Base-by-base conservation (phyloP, 1,284 basidiomycete genomes). In the Cystobasidium slooffiae region DNA sequence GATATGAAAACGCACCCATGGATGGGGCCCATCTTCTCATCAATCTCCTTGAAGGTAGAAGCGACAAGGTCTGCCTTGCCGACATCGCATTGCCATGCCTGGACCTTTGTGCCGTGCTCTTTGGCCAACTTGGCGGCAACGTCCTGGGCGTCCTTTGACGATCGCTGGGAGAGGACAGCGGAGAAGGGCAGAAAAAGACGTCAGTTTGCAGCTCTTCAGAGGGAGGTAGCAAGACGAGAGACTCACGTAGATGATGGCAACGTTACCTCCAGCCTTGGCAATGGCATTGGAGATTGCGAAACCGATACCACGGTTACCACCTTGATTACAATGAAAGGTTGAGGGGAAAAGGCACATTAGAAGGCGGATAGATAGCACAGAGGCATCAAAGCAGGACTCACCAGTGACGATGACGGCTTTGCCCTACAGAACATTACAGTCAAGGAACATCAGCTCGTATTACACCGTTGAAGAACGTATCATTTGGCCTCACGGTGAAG, bases 281-380 rank as follows among this genome's bases (percentile, higher is more conserved):
- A 85, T 82, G 3, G 85, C 84, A 55, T 80, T 80, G 70, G 84
- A 83, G 75, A 84, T 84, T 9, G 83, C 86, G n/a, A 77, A 79
- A 3, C 87, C 87, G 64, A 87, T 86, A 52, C 86, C 86, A 24
- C 81, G 78, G 80, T 82, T 82, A 2, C 86, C 86, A 6, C 84
- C 85, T 0, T 31, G 31, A 84, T 85, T 31, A 31, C 31, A 20
- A 43, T 43, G 39, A 20, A 20, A 41, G n/a, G 39, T 59, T 31
- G 39, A 84, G 81, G 3, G 84, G 78, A 55, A 81, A 8, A 16
- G 53, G 49, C 58, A 61, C 31, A 31, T 52, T 20, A 18, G 37
- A 31, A 24, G 31, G 41, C 41, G 37, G 20, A 18, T 3, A 66
- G 63, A 20, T n/a, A 49, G 63, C 18, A 20, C 3, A 10, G 16